phyloP scores from a whole-genome alignment of 768 basidiomycete species.

The Amanita muscaria region DNA sequence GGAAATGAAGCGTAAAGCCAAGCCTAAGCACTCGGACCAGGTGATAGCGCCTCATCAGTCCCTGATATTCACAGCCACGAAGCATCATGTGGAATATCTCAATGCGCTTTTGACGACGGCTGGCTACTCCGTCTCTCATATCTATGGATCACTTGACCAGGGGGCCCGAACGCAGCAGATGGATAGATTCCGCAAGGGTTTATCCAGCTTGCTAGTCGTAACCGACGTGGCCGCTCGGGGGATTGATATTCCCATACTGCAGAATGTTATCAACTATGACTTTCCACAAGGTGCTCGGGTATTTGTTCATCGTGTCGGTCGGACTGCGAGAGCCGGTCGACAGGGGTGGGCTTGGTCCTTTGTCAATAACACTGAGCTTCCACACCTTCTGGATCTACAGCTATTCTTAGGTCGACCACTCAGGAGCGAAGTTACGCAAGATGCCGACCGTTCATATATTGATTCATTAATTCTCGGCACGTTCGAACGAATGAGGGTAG shows the following conservation, averaged over 20 bases:
- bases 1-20: conserved; percentile 35
- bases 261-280: conserved; percentile 97
- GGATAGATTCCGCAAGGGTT: conserved; percentile 77
- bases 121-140: conserved; percentile 86
- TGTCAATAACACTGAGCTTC: conserved; percentile 76
- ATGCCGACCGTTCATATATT: conserved; percentile 56
- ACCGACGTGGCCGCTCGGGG: conserved; percentile 98
- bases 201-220: conserved; percentile 82
- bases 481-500: conserved; percentile 70
- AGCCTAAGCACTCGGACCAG: conserved; percentile 43
- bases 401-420: conserved; percentile 83
- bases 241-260: conserved; percentile 93
- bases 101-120: conserved; percentile 65
- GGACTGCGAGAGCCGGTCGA: conserved; percentile 91
- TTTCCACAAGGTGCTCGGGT: conserved; percentile 91
- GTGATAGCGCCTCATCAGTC: conserved; percentile 78
- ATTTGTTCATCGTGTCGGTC: conserved; percentile 94
- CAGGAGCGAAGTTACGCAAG: conserved; percentile 36
- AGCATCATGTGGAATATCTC: conserved; percentile 97
- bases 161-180: conserved; percentile 83
- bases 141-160: conserved; percentile 95
- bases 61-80: conserved; percentile 91
- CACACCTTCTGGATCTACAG: conserved; percentile 87
- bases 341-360: conserved; percentile 98
- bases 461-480: conserved; percentile 73